Conservation (phyloP, 2,329 filamentous ascomycete species). For the Xylaria sp. region DNA sequence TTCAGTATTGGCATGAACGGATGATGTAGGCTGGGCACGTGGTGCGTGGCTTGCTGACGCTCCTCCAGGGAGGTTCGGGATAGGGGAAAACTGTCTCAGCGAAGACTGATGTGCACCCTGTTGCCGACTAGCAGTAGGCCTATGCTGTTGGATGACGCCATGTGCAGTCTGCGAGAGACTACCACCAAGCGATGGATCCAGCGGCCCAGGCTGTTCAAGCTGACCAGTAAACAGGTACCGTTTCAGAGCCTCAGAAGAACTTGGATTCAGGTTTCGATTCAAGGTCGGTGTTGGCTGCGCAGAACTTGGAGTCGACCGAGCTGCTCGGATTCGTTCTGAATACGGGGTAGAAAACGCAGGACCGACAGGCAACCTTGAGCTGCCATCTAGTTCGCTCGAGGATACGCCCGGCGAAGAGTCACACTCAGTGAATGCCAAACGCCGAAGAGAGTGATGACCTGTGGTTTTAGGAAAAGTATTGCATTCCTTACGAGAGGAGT, state of each 20-base stretch:
- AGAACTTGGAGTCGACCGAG: constrained; percentile 52
- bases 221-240: constrained; percentile 64
- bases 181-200: constrained; percentile 9
- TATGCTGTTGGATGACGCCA: constrained; percentile 34
- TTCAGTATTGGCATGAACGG: constrained; percentile 30
- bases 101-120: constrained; percentile 27
- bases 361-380: constrained; percentile 65
- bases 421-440: constrained; percentile 54
- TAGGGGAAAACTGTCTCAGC: constrained; percentile 30
- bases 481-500: constrained; percentile 53
- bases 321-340: constrained; percentile 69
- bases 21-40: constrained; percentile 34
- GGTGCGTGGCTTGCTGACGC: constrained; percentile 42
- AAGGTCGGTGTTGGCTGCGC: constrained; percentile 39
- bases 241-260: constrained; percentile 65
- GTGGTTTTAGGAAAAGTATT: constrained; percentile 49
- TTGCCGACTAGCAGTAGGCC: constrained; percentile 18
- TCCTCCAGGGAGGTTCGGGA: constrained; percentile 39
- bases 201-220: constrained; percentile 31
- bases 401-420: constrained; percentile 68
- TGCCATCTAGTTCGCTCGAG: constrained; percentile 74
- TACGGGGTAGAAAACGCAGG: constrained; percentile 77
- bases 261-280: constrained; percentile 40
- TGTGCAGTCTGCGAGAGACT: constrained; percentile 29
- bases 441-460: constrained; percentile 49